These are phyloP conservation scores for Westerdykella ornata DNA, from an alignment of 2,329 filamentous ascomycete genomes.

Conservation along the genomic window DNA sequence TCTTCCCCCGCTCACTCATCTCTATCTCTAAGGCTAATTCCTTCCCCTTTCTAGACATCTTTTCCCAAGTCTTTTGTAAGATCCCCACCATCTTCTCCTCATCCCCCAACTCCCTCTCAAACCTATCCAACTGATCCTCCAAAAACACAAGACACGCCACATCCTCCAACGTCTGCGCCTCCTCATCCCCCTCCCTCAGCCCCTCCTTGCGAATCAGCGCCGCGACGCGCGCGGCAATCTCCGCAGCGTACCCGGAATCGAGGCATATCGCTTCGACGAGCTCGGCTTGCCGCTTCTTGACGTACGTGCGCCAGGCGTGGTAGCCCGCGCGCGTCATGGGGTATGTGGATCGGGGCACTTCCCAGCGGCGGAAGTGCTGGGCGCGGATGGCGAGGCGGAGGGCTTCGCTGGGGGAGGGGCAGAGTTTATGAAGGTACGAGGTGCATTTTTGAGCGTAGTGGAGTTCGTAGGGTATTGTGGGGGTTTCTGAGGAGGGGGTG, in stretches of 20 bases:
- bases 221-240: conserved; percentile 57
- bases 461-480: conserved; percentile 63
- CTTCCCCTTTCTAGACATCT: conserved; percentile 35
- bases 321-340: conserved; percentile 71
- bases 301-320: conserved; percentile 67
- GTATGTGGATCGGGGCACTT: conserved; percentile 66
- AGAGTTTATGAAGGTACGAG: conserved; percentile 57
- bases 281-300: conserved; percentile 65
- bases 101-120: conserved; percentile 60
- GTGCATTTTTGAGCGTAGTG: conserved; percentile 79
- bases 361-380: conserved; percentile 82
- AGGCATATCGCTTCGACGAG: conserved; percentile 51
- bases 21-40: conserved; percentile 31
- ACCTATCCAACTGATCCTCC: conserved; percentile 78
- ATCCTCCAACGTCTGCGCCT: conserved; percentile 74
- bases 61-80: conserved; percentile 37
- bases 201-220: conserved; percentile 74
- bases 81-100: conserved; percentile 66
- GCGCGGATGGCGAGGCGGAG: conserved; percentile 72
- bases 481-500: conserved; percentile 28
- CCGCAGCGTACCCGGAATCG: conserved; percentile 44
- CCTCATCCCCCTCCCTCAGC: conserved; percentile 54
- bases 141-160: conserved; percentile 82
- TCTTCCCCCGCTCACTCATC: conserved; percentile 25
- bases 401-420: conserved; percentile 56